A percentile compares a stretch with the other conserved stretches of the same genome.
Conservation (phyloP, 2,329 filamentous ascomycete species). For the Amauroascus verrucosus region DNA sequence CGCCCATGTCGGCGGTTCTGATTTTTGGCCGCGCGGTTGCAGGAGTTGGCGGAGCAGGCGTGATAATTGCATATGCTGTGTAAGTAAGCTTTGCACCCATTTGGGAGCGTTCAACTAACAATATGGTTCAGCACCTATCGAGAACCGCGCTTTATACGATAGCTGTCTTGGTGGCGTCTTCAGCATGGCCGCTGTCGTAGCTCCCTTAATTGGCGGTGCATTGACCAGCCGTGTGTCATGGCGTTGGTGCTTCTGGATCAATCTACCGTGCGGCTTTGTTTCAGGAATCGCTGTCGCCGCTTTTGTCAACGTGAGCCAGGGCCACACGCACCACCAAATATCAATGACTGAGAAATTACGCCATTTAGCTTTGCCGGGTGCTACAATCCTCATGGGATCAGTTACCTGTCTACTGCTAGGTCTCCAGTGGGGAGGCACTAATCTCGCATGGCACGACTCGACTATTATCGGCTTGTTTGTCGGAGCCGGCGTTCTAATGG, state of each 20-base stretch:
- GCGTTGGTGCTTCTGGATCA: conserved; percentile 39
- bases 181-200: conserved; percentile 16
- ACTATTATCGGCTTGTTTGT: conserved; percentile 42
- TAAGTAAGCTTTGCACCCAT: no score
- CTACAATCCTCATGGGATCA: no score
- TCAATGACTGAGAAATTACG: conserved; percentile 19
- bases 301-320: conserved; percentile 24
- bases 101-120: no score
- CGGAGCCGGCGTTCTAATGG: conserved; percentile 42
- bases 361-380: conserved; percentile 31
- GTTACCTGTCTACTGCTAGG: conserved; percentile 42
- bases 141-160: conserved; percentile 15
- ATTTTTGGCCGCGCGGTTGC: conserved; percentile 36
- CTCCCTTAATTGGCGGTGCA: conserved; percentile 30
- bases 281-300: conserved; percentile 24
- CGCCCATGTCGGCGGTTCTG: conserved; percentile 30
- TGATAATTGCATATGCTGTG: conserved; percentile 17
- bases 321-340: conserved; percentile 20
- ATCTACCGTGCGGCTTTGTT: conserved; percentile 25
- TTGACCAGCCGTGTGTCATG: conserved; percentile 36
- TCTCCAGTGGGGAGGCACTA: conserved; percentile 40
- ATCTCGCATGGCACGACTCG: conserved; percentile 36
- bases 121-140: no score
- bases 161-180: conserved; percentile 16
- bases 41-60: conserved; percentile 31